phyloP scores from a whole-genome alignment of 164 flowering plant species.

The Vitis amurensis region DNA sequence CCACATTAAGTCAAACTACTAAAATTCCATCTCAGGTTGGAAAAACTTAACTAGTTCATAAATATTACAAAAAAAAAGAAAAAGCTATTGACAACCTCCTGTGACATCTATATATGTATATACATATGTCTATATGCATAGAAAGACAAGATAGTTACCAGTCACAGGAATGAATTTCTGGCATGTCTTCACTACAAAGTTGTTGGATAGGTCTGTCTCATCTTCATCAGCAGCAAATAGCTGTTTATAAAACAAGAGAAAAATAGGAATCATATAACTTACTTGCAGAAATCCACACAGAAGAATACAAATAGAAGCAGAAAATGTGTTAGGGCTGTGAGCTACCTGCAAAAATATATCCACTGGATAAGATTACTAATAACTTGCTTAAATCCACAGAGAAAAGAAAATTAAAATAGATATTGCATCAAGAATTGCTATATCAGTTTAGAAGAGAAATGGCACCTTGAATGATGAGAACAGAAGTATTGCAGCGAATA shows the following conservation, averaged over 20 bases:
- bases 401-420: neutral
- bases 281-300: neutral
- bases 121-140: too few species aligned
- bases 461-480: conserved; percentile 86
- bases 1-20: neutral
- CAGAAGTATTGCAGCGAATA: conserved; percentile 77
- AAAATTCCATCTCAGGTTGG: neutral
- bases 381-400: neutral
- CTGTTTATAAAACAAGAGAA: conserved; percentile 35
- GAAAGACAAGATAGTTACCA: conserved; percentile 33
- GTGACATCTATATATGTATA: too few species aligned
- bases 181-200: conserved; percentile 90
- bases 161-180: conserved; percentile 89
- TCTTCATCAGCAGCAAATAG: conserved; percentile 75
- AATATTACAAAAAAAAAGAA: neutral
- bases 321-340: neutral
- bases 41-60: neutral
- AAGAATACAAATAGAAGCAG: neutral
- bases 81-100: too few species aligned
- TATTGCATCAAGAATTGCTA: neutral
- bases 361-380: neutral
- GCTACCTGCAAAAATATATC: neutral
- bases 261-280: too few species aligned
- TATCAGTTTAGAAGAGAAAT: conserved; percentile 14
- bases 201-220: conserved; percentile 78